phyloP scores from a whole-genome alignment of 768 basidiomycete species.

The Boletus sensibilis region DNA sequence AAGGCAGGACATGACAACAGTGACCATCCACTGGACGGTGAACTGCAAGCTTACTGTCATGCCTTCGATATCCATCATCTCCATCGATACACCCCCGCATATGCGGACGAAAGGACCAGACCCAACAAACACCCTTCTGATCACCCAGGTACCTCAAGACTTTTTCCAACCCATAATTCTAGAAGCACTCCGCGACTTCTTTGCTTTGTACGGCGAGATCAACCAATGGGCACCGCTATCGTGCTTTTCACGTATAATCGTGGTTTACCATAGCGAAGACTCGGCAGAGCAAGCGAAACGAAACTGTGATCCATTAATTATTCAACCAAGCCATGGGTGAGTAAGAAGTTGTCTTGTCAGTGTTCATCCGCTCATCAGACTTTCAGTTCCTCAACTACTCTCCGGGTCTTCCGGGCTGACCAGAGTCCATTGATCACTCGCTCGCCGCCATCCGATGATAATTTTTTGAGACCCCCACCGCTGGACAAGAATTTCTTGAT shows the following conservation, averaged over 20 bases:
- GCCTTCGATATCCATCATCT: slow-evolving; percentile 32
- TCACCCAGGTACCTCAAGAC: slow-evolving; percentile 70
- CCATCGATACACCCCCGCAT: slow-evolving; percentile 5
- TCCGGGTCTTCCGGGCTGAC: slow-evolving; percentile 75
- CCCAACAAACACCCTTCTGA: slow-evolving; percentile 79
- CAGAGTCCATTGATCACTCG: slow-evolving; percentile 57
- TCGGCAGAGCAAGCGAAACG: slow-evolving; percentile 67
- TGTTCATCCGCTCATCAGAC: slow-evolving; percentile 10
- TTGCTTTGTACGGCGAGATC: slow-evolving; percentile 75
- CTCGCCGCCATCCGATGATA: slow-evolving; percentile 28
- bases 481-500: slow-evolving; percentile 94
- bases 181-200: slow-evolving; percentile 65
- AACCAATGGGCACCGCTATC: slow-evolving; percentile 88
- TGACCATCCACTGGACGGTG: not conserved
- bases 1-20: not conserved
- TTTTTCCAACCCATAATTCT: slow-evolving; percentile 78
- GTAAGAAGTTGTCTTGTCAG: slow-evolving; percentile 24
- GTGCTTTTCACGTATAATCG: slow-evolving; percentile 76
- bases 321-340: slow-evolving; percentile 55
- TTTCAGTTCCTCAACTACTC: slow-evolving; percentile 45
- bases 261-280: slow-evolving; percentile 69
- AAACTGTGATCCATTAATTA: slow-evolving; percentile 60
- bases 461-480: slow-evolving; percentile 65
- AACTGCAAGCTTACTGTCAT: slow-evolving; percentile 7
- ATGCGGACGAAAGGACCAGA: slow-evolving; percentile 5